Evolutionary conservation across 1,284 basidiomycete genomes (phyloP).

Genomic region (Ustilago esculenta): DNA sequence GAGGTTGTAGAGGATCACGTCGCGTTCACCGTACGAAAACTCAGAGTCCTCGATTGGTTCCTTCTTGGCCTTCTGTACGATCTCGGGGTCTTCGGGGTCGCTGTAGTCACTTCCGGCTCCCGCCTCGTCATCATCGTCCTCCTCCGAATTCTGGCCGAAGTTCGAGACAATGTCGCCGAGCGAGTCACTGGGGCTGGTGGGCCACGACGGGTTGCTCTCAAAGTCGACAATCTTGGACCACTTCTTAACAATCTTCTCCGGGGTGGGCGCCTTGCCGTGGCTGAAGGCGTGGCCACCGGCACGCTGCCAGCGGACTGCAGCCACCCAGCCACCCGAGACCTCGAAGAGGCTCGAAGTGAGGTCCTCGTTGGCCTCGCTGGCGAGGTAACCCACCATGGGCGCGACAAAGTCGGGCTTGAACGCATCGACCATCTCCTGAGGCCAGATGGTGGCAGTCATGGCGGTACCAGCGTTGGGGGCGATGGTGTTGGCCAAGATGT

Average conservation of each 20-base stretch:
- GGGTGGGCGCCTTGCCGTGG: constrained; percentile 56
- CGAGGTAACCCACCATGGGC: constrained; percentile 88
- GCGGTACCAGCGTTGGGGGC: constrained; percentile 82
- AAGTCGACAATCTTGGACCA: constrained; percentile 63
- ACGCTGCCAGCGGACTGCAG: constrained; percentile 92
- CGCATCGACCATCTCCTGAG: constrained; percentile 90
- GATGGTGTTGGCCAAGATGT: constrained; percentile 87
- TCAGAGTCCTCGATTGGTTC: constrained; percentile 61
- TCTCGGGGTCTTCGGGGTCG: constrained; percentile 84
- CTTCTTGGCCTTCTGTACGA: constrained; percentile 85
- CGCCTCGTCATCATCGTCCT: constrained; percentile 55
- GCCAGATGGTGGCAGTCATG: constrained; percentile 72
- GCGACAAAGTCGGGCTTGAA: constrained; percentile 96
- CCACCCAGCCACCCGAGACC: constrained; percentile 90
- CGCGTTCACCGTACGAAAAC: constrained; percentile 80
- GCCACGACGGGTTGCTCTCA: constrained; percentile 65
- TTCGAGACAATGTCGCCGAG: constrained; percentile 64
- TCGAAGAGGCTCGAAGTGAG: constrained; percentile 85
- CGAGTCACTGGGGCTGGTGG: constrained; percentile 57
- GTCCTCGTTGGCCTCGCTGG: constrained; percentile 79
- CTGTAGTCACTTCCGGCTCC: constrained; percentile 70
- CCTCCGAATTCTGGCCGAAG: constrained; percentile 56
- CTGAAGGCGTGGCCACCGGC: constrained; percentile 74
- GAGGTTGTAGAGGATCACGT: constrained; percentile 94
- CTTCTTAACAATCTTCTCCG: constrained; percentile 62